Evolutionary conservation across 805 yeast species (phyloP), one percentile per base, ranked within the genome.

Genomic region (Metschnikowia arizonensis): DNA sequence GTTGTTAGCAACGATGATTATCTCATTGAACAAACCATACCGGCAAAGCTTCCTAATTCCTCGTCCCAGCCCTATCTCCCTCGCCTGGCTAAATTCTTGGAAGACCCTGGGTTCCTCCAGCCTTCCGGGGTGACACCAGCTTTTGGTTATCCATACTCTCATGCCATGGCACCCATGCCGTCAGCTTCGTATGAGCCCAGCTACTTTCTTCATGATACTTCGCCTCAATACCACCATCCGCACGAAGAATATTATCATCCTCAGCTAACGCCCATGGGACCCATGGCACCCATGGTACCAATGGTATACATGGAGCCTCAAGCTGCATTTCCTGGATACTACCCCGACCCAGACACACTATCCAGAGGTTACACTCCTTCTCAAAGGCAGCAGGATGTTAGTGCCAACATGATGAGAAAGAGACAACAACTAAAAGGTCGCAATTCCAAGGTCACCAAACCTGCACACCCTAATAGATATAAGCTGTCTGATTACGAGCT

Each of bases 1-100:
- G 62, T 74, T 36, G 66, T 64, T 18, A 65, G 63, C 49, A 72
- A 68, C 47, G 78, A 74, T 37, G 78, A 75, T 43, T 72, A 74
- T 42, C 55, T 77, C 38, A 74, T 77, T 33, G 81, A 77, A 50
- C 81, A 77, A 50, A 71, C 81, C 0, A 68, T 66, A 23, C 77
- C 78, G 21, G 76, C 77, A 0, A 47, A 47, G 6, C 23, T 38
- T 23, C 11, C 42, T 19, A 28, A 33, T 31, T 33, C 39, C 11
- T 28, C 48, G 18, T 31, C 62, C 69, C 45, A 68, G 70, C 25
- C 73, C 66, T 43, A 35, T 26, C 38, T 49, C 10, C 57, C 55
- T 4, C 49, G 57, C 3, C 57, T 53, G 57, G 54, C 57, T 21
- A 47, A 47, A 33, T 28, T 45, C 12, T 37, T 42, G 35, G 53